phyloP scores from a whole-genome alignment of 140 eudicot genomes.

The Senecio squalidus region DNA sequence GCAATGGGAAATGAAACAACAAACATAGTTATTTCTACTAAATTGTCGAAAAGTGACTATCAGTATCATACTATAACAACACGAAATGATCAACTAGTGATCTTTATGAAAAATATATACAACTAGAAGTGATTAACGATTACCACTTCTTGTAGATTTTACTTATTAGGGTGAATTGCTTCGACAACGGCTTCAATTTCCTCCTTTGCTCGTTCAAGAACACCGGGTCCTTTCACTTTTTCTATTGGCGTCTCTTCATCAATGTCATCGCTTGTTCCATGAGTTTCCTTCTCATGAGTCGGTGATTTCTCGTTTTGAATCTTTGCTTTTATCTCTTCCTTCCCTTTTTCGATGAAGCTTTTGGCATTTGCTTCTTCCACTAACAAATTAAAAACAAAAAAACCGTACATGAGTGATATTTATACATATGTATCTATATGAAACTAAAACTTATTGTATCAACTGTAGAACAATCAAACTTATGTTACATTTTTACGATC shows the following conservation, averaged over 20 bases:
- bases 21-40: slow-evolving; percentile 4
- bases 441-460: too few species aligned
- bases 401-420: not conserved
- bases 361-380: slow-evolving; percentile 40
- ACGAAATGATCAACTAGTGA: not conserved
- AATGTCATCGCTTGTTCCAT: slow-evolving; percentile 77
- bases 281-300: slow-evolving; percentile 75
- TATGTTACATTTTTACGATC: too few species aligned
- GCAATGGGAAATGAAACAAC: not conserved
- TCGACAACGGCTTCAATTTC: slow-evolving; percentile 74
- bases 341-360: slow-evolving; percentile 41
- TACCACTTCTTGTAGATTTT: not conserved
- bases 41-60: not conserved
- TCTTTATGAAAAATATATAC: not conserved
- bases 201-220: slow-evolving; percentile 68
- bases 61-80: slow-evolving; percentile 2
- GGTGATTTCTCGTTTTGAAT: slow-evolving; percentile 34
- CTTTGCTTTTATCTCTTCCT: slow-evolving; percentile 33
- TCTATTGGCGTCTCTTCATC: slow-evolving; percentile 60
- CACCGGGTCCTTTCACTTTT: slow-evolving; percentile 66
- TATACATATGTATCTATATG: not conserved
- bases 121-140: not conserved
- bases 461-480: too few species aligned
- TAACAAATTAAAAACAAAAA: not conserved
- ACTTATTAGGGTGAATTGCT: slow-evolving; percentile 55